phyloP scores from a whole-genome alignment of 2,329 filamentous ascomycete species.

The Whalleya microplaca region DNA sequence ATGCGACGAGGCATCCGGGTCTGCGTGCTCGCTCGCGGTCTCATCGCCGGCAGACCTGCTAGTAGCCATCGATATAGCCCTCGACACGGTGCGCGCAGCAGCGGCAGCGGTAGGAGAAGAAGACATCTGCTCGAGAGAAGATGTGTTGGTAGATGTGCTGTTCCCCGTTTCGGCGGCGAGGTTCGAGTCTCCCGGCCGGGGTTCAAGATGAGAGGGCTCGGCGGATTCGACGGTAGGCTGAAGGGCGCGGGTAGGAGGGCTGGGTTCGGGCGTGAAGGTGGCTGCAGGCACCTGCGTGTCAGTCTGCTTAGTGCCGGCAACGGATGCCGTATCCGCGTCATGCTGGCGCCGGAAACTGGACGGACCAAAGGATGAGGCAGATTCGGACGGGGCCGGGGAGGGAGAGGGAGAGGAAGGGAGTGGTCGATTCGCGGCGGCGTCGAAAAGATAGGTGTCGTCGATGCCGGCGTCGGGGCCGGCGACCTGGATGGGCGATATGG shows the following conservation, averaged over 20 bases:
- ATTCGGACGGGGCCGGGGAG: conserved; percentile 8
- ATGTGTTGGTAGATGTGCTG: conserved; percentile 55
- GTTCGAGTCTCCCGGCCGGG: conserved; percentile 8
- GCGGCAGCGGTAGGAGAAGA: conserved; percentile 62
- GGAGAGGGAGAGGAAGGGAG: conserved; percentile 15
- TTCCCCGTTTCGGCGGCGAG: conserved; percentile 33
- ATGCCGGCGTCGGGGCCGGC: conserved; percentile 48
- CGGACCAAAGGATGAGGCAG: background rate
- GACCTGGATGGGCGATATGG: conserved; percentile 57
- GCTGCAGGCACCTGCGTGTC: background rate
- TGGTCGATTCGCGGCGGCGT: conserved; percentile 44
- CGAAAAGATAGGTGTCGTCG: conserved; percentile 66
- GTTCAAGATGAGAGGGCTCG: conserved; percentile 1
- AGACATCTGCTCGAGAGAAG: conserved; percentile 55
- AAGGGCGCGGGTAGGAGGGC: conserved; percentile 10
- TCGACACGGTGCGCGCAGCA: conserved; percentile 51
- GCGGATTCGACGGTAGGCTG: conserved; percentile 6
- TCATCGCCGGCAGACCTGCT: conserved; percentile 34
- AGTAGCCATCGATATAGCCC: conserved; percentile 52
- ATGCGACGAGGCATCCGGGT: conserved; percentile 25
- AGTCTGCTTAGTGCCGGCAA: conserved; percentile 4
- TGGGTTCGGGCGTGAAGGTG: conserved; percentile 10
- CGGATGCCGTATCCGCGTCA: conserved; percentile 9
- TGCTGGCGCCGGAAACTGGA: conserved; percentile 10
- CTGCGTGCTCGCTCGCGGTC: conserved; percentile 21